Percentiles rank a stretch among this genome's conserved stretches.
phyloP scores from a whole-genome alignment of 2,329 filamentous ascomycete species.

The Neonectria magnoliae region DNA sequence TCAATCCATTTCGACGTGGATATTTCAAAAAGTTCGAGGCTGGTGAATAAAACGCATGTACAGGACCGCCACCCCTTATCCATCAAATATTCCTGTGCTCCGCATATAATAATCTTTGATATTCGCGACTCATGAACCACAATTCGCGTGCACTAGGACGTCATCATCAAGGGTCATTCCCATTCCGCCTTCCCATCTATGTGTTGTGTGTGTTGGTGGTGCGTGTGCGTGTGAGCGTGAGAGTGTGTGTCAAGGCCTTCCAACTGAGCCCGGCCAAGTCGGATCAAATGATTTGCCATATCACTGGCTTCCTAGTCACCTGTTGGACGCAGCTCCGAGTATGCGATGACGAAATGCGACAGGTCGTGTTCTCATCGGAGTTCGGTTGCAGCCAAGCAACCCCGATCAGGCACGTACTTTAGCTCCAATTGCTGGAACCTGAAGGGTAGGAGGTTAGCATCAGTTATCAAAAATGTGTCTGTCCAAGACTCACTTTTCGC shows the following conservation, averaged over 20 bases:
- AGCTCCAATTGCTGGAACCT: slow-evolving; percentile 95
- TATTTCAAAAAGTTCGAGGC: slow-evolving; percentile 67
- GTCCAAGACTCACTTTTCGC: slow-evolving; percentile 80
- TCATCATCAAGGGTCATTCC: slow-evolving; percentile 34
- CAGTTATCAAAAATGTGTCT: neutral
- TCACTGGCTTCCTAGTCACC: slow-evolving; percentile 14
- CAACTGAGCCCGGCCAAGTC: slow-evolving; percentile 23
- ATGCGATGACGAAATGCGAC: neutral
- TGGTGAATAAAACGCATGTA: slow-evolving; percentile 41
- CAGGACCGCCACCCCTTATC: slow-evolving; percentile 33
- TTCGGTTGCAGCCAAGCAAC: slow-evolving; percentile 87
- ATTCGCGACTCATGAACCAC: slow-evolving; percentile 28
- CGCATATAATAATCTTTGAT: slow-evolving; percentile 30
- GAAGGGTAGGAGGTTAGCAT: slow-evolving; percentile 15
- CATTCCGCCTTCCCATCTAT: slow-evolving; percentile 40
- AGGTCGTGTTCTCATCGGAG: slow-evolving; percentile 61
- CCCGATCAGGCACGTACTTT: slow-evolving; percentile 85
- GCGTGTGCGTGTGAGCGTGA: neutral
- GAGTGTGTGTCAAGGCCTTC: slow-evolving; percentile 24
- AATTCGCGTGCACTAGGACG: slow-evolving; percentile 25
- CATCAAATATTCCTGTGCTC: slow-evolving; percentile 40
- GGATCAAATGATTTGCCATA: slow-evolving; percentile 17
- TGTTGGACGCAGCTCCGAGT: neutral
- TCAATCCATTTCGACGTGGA: slow-evolving; percentile 68
- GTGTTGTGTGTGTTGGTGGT: slow-evolving; percentile 22